These are phyloP conservation scores for Cornus suecica DNA, from an alignment of 148 eudicot genomes.

Conservation along the genomic window DNA sequence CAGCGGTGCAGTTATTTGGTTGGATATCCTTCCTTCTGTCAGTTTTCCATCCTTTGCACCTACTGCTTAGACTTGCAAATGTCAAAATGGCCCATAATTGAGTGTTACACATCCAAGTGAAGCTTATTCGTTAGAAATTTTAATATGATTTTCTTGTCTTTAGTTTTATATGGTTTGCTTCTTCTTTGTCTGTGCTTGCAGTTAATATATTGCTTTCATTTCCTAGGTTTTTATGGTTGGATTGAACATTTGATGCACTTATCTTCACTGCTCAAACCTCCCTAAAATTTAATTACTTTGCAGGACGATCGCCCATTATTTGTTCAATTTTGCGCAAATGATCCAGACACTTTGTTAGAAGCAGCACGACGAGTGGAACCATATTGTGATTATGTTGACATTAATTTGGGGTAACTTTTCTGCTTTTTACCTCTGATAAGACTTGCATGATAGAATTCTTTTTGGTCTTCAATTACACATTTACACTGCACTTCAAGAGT, in stretches of 20 bases:
- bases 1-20: no score
- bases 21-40: neutral
- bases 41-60: neutral
- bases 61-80: neutral
- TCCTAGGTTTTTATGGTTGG: neutral
- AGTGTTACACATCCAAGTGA: neutral
- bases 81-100: neutral
- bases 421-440: neutral
- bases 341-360: slow-evolving; percentile 77
- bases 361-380: slow-evolving; percentile 84
- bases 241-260: neutral
- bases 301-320: slow-evolving; percentile 97
- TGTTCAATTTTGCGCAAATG: slow-evolving; percentile 97
- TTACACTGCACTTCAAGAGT: neutral
- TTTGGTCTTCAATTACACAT: neutral
- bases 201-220: neutral
- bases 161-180: neutral
- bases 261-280: neutral
- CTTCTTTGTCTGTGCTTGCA: neutral
- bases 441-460: neutral
- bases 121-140: neutral
- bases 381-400: slow-evolving; percentile 91
- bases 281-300: slow-evolving; percentile 11
- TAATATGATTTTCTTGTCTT: no score
- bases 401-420: slow-evolving; percentile 74